Evolutionary conservation across 768 basidiomycete genomes (phyloP).

Genomic region (Suillus weaverae): DNA sequence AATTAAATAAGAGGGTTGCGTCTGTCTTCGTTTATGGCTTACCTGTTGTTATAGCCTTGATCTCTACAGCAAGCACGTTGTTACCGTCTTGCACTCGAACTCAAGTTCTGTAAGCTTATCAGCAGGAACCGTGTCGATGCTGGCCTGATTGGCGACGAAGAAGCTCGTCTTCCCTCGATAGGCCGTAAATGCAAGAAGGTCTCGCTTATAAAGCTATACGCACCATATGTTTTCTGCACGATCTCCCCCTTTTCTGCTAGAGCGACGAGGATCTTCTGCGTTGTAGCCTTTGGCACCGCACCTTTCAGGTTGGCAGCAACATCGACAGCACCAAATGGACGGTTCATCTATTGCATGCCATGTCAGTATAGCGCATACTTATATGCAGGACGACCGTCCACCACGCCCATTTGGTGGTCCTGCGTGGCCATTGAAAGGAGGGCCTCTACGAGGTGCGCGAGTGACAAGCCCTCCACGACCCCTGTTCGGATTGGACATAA

Average conservation of each 20-base stretch:
- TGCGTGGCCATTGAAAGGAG: constrained; percentile 12
- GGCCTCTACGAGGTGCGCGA: constrained; percentile 9
- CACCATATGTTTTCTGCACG: constrained; percentile 83
- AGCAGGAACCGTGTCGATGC: constrained; percentile 61
- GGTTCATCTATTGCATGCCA: constrained; percentile 66
- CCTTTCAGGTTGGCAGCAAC: constrained; percentile 90
- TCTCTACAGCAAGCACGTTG: constrained; percentile 48
- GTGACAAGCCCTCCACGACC: constrained; percentile 32
- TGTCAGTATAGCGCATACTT: constrained; percentile 10
- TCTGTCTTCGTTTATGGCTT: background rate
- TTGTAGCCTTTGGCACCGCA: constrained; percentile 78
- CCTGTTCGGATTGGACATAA: constrained; percentile 76
- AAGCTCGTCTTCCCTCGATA: constrained; percentile 76
- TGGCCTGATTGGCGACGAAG: constrained; percentile 83
- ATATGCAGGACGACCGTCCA: constrained; percentile 12
- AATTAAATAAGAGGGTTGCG: background rate
- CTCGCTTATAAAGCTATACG: constrained; percentile 17
- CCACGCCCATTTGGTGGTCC: constrained; percentile 15
- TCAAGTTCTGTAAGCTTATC: constrained; percentile 64
- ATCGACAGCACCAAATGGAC: constrained; percentile 92
- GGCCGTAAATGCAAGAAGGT: constrained; percentile 4
- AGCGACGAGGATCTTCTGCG: constrained; percentile 78
- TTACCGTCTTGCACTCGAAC: constrained; percentile 53
- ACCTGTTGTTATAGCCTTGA: constrained; percentile 45
- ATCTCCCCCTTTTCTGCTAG: constrained; percentile 86